Evolutionary conservation across 345 rosid genomes (phyloP).

Genomic region (Firmiana major): DNA sequence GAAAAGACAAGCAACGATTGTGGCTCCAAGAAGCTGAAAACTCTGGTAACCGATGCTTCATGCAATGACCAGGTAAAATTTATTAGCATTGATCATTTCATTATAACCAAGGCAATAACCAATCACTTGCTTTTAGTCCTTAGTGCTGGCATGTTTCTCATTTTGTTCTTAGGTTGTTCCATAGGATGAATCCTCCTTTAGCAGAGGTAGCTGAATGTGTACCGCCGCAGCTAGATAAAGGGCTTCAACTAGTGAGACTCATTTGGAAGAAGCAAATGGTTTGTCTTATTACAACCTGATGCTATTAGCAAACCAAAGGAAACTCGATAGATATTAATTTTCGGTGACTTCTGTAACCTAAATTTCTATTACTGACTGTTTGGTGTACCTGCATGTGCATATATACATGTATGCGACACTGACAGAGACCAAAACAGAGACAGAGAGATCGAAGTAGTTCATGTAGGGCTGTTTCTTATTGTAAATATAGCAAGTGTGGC

Average conservation of each 20-base stretch:
- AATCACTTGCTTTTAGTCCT: neutral
- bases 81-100: neutral
- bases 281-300: neutral
- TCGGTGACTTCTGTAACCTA: neutral
- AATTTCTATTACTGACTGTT: neutral
- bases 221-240: neutral
- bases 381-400: neutral
- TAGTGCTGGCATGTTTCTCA: neutral
- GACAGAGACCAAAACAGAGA: neutral
- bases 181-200: neutral
- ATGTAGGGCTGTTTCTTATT: neutral
- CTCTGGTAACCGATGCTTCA: constrained; percentile 17
- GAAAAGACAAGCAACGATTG: constrained; percentile 24
- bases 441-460: neutral
- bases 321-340: neutral
- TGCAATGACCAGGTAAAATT: constrained; percentile 37
- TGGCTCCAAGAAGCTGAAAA: constrained; percentile 41
- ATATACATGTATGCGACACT: neutral
- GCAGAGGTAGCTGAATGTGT: neutral
- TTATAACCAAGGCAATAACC: neutral
- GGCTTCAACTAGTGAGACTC: neutral
- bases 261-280: neutral
- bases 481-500: neutral
- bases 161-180: constrained; percentile 11
- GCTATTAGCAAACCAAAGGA: neutral